Base-by-base conservation (phyloP, 2,329 filamentous ascomycete genomes). In the Trichoderma brevicompactum region DNA sequence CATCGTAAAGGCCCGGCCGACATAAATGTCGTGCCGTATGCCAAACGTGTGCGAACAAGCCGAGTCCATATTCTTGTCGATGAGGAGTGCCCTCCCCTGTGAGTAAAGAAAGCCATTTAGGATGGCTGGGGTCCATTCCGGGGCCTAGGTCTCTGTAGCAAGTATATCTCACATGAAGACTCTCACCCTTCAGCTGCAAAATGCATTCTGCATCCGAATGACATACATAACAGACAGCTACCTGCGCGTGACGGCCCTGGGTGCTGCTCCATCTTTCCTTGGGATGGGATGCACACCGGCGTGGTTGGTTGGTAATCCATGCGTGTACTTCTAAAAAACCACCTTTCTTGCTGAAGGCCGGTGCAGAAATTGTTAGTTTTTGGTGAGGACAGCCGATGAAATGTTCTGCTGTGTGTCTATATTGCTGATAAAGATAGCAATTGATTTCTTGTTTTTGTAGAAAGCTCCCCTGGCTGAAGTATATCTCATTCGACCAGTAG, bases 61-160 rank as follows among this genome's bases (percentile, higher is more conserved):
- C 40, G 23, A 17, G 40, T 15, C 28, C 60, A 17, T 55, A 7
- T 38, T 38, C 9, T 46, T 10, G 60, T 43, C 60, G 49, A 28
- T 54, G 10, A 4, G 1, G 40, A 3, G 15, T 5, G 38, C 60
- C 60, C 0, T 8, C 3, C 3, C 60, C 60, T 2, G 60, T 64
- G 8, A 64, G 9, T 46, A 64, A 64, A 34, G 60, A 10, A 46
- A 46, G 49, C 60, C 60, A 55, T 55, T 55, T 64, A 19, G 36
- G 38, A 7, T 64, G 19, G 4, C 23, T 46, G 0, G 50, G 38
- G 38, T 55, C 36, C 23, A 12, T 7, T 0, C 48, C 60, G 12
- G 40, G 4, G 1, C 60, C 60, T 1, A 64, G 36, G 10, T 64
- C 60, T 55, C 60, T 46, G 17, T 38, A 64, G 49, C 49, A 64